Evolutionary conservation across 805 yeast species (phyloP).

Genomic region (Saturnispora hagleri): DNA sequence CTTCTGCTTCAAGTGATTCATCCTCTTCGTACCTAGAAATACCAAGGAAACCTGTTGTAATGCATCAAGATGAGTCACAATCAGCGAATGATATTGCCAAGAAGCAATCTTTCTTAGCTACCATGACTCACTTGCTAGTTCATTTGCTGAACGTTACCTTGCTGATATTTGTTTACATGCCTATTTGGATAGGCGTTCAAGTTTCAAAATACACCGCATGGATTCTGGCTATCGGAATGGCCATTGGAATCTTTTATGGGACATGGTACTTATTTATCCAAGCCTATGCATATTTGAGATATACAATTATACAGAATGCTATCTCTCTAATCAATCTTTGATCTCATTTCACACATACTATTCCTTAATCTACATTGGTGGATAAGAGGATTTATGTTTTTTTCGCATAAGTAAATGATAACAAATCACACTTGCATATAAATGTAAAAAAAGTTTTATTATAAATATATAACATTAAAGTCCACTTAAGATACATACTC

Average conservation of each 20-base stretch:
- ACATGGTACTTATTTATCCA: not conserved
- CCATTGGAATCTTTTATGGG: not conserved
- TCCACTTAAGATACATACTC: not conserved
- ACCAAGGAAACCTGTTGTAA: not conserved
- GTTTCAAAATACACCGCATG: not conserved
- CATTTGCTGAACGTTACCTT: slow-evolving; percentile 7
- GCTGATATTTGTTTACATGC: slow-evolving; percentile 10
- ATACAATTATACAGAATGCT: not conserved
- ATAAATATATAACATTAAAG: not conserved
- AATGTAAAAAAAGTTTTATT: not conserved
- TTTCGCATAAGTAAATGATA: not conserved
- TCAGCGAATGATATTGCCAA: not conserved
- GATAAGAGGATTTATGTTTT: not conserved
- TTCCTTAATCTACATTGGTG: not conserved
- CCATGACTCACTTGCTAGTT: not conserved
- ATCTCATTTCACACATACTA: not conserved
- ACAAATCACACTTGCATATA: not conserved
- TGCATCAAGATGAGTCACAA: not conserved
- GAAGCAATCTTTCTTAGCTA: not conserved
- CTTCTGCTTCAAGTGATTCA: not conserved
- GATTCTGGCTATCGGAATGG: not conserved
- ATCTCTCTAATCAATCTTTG: not conserved
- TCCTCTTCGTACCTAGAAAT: not conserved
- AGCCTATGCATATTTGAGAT: not conserved
- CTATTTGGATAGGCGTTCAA: slow-evolving; percentile 7